Evolutionary conservation across 306 rosid genomes (phyloP).

Genomic region (Amphicarpaea edgeworthii): DNA sequence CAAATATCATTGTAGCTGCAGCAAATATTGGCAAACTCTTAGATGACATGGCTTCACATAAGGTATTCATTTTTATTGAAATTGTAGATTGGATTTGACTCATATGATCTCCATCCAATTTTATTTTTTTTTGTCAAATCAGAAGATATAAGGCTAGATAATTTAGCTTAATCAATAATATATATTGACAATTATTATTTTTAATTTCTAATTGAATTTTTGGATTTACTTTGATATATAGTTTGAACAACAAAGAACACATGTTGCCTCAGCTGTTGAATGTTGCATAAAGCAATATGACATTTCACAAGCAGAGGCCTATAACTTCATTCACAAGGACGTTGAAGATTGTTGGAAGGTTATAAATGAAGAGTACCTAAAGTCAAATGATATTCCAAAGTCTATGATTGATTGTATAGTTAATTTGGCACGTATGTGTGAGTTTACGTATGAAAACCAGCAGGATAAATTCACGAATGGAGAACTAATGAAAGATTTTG

Average conservation of each 20-base stretch:
- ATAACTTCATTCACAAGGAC: not conserved
- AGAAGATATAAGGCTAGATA: no score
- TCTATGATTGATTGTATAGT: not conserved
- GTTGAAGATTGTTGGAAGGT: slow-evolving; percentile 46
- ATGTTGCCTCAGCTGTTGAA: slow-evolving; percentile 48
- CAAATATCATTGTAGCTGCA: no score
- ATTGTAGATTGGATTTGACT: no score
- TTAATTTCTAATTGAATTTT: not conserved
- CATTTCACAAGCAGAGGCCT: slow-evolving; percentile 26
- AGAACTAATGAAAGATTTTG: no score
- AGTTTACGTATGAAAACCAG: slow-evolving; percentile 35
- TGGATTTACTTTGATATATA: not conserved
- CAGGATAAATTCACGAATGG: no score
- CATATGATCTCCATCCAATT: no score
- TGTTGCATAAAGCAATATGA: slow-evolving; percentile 54
- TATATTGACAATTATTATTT: no score
- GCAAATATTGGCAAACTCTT: no score
- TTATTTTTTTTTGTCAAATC: not conserved
- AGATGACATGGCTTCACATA: no score
- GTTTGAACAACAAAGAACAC: slow-evolving; percentile 56
- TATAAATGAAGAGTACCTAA: slow-evolving; percentile 24
- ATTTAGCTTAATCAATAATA: no score
- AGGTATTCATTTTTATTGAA: no score
- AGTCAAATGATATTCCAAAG: not conserved
- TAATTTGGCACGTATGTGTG: slow-evolving; percentile 39